Percentiles rank a stretch among this genome's conserved stretches.
Conservation (phyloP, 352 stramenopile genomes). For the Thalassiosira hispida region DNA sequence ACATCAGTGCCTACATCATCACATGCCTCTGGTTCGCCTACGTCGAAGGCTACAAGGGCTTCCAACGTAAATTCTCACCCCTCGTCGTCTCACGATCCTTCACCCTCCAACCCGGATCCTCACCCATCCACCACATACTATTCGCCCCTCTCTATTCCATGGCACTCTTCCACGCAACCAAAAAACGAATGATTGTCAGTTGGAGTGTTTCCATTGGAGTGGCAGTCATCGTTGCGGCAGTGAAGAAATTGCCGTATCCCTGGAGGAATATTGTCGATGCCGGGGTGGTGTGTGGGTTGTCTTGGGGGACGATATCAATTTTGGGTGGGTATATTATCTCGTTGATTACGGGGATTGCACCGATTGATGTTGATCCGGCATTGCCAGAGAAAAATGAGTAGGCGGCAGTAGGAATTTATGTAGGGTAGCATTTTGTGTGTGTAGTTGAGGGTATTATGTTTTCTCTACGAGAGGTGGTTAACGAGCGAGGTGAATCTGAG, state of each 20-base stretch:
- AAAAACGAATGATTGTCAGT: conserved; percentile 86
- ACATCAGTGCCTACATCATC: conserved; percentile 65
- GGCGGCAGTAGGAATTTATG: too few species aligned
- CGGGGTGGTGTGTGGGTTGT: conserved; percentile 87
- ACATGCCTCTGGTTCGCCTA: conserved; percentile 85
- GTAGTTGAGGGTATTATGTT: too few species aligned
- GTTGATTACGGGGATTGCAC: conserved; percentile 58
- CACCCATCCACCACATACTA: conserved; percentile 72
- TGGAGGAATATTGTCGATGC: conserved; percentile 88
- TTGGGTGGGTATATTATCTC: conserved; percentile 69
- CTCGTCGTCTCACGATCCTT: conserved; percentile 87
- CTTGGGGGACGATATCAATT: conserved; percentile 84
- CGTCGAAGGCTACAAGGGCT: conserved; percentile 89
- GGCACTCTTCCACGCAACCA: conserved; percentile 87
- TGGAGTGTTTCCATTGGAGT: conserved; percentile 86
- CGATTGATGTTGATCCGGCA: conserved; percentile 60
- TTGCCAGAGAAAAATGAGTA: conserved; percentile 51
- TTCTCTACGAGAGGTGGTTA: too few species aligned
- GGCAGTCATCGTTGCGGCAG: conserved; percentile 84
- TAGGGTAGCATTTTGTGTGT: too few species aligned
- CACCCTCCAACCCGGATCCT: conserved; percentile 64
- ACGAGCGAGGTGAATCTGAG: too few species aligned
- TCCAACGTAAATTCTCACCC: conserved; percentile 89
- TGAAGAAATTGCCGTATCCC: conserved; percentile 87
- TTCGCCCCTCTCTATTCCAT: conserved; percentile 88